Evolutionary conservation across 73 alveolate species (phyloP).

Genomic region (Paramecium tetraurelia): DNA sequence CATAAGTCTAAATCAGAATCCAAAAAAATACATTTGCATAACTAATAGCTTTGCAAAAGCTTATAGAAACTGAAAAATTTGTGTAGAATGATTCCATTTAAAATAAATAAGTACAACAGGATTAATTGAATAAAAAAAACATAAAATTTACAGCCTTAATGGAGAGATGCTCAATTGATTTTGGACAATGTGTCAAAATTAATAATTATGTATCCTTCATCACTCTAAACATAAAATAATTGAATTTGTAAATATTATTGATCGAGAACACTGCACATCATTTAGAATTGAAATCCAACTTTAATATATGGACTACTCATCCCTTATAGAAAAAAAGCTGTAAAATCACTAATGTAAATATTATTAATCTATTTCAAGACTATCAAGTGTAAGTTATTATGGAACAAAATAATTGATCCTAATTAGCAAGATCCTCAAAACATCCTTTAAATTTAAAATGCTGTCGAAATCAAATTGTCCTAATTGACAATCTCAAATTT

Average conservation of each 20-base stretch:
- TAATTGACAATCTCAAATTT: neutral
- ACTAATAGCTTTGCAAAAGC: neutral
- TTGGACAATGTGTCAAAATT: neutral
- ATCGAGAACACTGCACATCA: neutral
- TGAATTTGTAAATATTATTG: neutral
- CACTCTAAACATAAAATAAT: neutral
- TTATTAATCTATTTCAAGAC: neutral
- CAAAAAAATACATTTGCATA: neutral
- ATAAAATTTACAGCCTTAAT: neutral
- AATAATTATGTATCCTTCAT: neutral
- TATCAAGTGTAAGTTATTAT: neutral
- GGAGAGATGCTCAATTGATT: neutral
- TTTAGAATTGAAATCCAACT: neutral
- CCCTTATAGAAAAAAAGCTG: neutral
- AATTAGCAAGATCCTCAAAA: neutral
- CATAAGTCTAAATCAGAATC: neutral
- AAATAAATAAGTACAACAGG: neutral
- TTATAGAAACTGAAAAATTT: neutral
- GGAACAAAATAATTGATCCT: neutral
- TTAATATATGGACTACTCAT: neutral
- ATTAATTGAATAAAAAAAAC: neutral
- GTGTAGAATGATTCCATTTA: neutral
- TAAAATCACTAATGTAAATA: neutral
- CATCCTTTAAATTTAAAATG: neutral
- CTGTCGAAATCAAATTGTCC: neutral